Base-by-base conservation (phyloP, 2,329 filamentous ascomycete genomes). In the Diplocarpon rosae region DNA sequence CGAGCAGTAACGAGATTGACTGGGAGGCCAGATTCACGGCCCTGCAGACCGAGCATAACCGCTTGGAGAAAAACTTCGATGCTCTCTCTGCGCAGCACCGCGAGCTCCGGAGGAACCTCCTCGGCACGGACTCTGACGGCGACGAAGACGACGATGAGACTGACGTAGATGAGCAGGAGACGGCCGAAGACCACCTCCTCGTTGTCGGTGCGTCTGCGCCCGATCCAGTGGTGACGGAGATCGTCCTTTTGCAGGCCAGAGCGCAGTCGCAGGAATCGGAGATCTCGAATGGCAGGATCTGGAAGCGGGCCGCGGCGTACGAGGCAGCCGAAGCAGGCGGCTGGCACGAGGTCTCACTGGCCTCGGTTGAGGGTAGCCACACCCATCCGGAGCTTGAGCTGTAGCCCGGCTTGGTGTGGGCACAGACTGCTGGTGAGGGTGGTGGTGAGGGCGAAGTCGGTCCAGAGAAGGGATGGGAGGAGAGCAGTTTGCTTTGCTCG, bases 341-440 rank as follows among this genome's bases (percentile, higher is more conserved):
- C 10, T 70, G 68, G 66, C 56, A 59, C 37, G 56, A 62, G 16
- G 51, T 65, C n/a, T 57, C 65, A 3, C 55, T 72, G 24, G 57
- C 69, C 27, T 71, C 68, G 20, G 61, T 63, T 5, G 61, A 62
- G 2, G 61, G 65, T 52, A 67, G 67, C 47, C 66, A 70, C 55
- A 58, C 60, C 0, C 56, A 64, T 43, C 57, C 62, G 38, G 68
- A 70, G 47, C 44, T 62, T 43, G 68, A 70, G 50, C 47, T 70
- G 29, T 69, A 45, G 24, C 17, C 28, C 28, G 39, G 10, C n/a
- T 35, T 37, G 27, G 13, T 24, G 20, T 7, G 20, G 20, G 20
- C 3, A 7, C 3, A 7, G 7, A 24, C 36, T 37, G 4, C 10
- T 40, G 24, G 33, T 20, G 14, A 32, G 6, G 16, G 14, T 27